These are phyloP conservation scores for Kodamaea sagamina DNA, from an alignment of 805 yeast species.

Conservation along the genomic window DNA sequence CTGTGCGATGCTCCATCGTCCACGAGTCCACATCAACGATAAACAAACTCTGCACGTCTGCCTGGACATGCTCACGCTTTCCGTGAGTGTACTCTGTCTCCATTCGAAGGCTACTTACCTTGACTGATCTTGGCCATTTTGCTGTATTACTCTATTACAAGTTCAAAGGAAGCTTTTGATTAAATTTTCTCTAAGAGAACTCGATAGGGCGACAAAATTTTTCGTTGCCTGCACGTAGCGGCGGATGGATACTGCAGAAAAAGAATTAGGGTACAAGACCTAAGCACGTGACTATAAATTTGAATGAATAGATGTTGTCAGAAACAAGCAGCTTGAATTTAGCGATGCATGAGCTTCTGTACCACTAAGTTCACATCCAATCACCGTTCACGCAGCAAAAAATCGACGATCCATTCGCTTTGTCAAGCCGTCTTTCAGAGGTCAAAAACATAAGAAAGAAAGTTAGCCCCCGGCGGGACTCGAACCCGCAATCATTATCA, in stretches of 20 bases:
- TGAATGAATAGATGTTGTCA: background rate
- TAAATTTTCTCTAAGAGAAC: slow-evolving; percentile 5
- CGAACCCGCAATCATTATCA: slow-evolving; percentile 75
- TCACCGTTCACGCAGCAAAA: too few species aligned
- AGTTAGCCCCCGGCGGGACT: slow-evolving; percentile 74
- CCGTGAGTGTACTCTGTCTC: slow-evolving; percentile 3
- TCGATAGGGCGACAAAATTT: slow-evolving; percentile 8
- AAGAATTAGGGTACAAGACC: slow-evolving; percentile 10
- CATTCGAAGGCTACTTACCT: slow-evolving; percentile 43
- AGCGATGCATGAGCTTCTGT: too few species aligned
- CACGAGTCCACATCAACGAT: background rate
- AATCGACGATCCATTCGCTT: too few species aligned
- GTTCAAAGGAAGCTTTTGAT: slow-evolving; percentile 14
- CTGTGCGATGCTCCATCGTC: too few species aligned
- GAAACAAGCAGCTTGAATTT: background rate
- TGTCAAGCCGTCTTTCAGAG: too few species aligned
- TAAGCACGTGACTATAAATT: slow-evolving; percentile 10
- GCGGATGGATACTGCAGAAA: slow-evolving; percentile 3
- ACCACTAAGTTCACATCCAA: too few species aligned
- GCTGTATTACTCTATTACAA: slow-evolving; percentile 15
- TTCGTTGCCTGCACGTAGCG: slow-evolving; percentile 6
- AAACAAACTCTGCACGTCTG: background rate
- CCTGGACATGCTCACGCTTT: background rate
- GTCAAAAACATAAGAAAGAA: too few species aligned
- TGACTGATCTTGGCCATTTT: slow-evolving; percentile 66